Base-by-base conservation (phyloP, 1,284 basidiomycete species). In the Ceraceosorus bombacis region DNA sequence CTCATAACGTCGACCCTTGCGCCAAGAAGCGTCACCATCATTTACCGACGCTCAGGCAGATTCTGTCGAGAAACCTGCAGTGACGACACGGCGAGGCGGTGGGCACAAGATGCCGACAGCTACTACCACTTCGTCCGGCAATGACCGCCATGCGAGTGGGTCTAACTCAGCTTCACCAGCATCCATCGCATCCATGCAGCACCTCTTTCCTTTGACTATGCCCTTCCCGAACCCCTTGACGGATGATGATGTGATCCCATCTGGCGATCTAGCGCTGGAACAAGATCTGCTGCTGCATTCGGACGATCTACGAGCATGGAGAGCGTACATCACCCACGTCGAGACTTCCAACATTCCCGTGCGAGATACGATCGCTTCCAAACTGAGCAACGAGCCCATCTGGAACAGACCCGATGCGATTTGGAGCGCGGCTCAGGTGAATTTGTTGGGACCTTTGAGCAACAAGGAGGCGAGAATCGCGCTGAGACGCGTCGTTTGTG, bases 211-310 rank as follows among this genome's bases (percentile, higher is more conserved):
- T 13, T 80, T 96, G 65, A 89, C 92, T 5, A 82, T 84, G 55
- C 92, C 94, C 8, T 81, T 87, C 54, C 94, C 94, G 9, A 87
- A 84, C 6, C 91, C 92, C 7, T 80, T 83, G 53, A 88, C 85
- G 2, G 85, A 92, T 72, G 82, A 87, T 13, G 81, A 86, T 60
- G 82, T 97, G 56, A 82, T 97, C 67, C 82, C 86, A 3, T 79
- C 85, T 39, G 82, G 84, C 55, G 92, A 97, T 78, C 78, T 96
- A 41, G 83, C 86, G 63, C 85, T 90, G 50, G 95, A 97, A 80
- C 92, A 98, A 79, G 94, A 98, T 79, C 83, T 98, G n/a, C 81
- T 93, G 41, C 85, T 90, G 64, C 96, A 97, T 79, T 89, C 90
- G 3, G 84, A 85, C 61, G 95, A 93, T 60, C 88, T 93, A 77